These are phyloP conservation scores for Phlebiopsis gigantea DNA, from an alignment of 768 basidiomycete genomes.

Conservation along the genomic window DNA sequence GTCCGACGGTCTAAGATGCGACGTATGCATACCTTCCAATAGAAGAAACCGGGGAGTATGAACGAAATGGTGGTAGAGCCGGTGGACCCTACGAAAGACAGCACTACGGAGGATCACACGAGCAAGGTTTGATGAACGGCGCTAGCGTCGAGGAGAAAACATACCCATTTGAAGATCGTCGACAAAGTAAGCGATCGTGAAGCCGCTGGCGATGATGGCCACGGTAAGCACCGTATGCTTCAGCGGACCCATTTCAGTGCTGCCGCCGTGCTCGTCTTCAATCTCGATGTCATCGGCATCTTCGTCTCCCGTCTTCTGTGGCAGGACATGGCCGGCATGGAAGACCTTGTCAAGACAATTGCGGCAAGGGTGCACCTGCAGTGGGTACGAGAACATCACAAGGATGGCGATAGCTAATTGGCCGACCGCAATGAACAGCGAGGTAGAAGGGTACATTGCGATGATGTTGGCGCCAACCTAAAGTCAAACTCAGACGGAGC, in stretches of 20 bases:
- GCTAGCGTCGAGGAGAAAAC: slow-evolving; percentile 17
- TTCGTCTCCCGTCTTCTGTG: slow-evolving; percentile 23
- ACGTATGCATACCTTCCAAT: slow-evolving; percentile 67
- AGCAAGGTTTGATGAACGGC: slow-evolving; percentile 9
- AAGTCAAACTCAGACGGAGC: not conserved
- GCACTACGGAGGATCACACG: slow-evolving; percentile 44
- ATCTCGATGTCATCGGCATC: slow-evolving; percentile 45
- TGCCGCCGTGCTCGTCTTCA: slow-evolving; percentile 47
- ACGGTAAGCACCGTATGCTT: slow-evolving; percentile 71
- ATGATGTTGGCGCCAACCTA: slow-evolving; percentile 91
- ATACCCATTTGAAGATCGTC: slow-evolving; percentile 72
- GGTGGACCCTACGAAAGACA: slow-evolving; percentile 95
- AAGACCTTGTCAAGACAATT: slow-evolving; percentile 92
- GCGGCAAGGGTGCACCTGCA: slow-evolving; percentile 92
- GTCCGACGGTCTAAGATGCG: not conserved
- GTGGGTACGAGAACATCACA: slow-evolving; percentile 88
- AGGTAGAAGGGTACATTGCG: slow-evolving; percentile 89
- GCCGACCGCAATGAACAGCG: slow-evolving; percentile 88
- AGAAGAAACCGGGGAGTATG: slow-evolving; percentile 90
- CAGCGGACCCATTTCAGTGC: slow-evolving; percentile 54
- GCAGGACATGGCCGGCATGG: slow-evolving; percentile 33
- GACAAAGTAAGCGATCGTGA: slow-evolving; percentile 72
- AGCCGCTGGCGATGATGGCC: slow-evolving; percentile 58
- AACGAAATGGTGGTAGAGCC: slow-evolving; percentile 97
- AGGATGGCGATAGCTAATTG: slow-evolving; percentile 89